Percentiles rank a stretch among this genome's conserved stretches.
phyloP scores from a whole-genome alignment of 495 filamentous ascomycete species.

The Glutinoglossum americanum region DNA sequence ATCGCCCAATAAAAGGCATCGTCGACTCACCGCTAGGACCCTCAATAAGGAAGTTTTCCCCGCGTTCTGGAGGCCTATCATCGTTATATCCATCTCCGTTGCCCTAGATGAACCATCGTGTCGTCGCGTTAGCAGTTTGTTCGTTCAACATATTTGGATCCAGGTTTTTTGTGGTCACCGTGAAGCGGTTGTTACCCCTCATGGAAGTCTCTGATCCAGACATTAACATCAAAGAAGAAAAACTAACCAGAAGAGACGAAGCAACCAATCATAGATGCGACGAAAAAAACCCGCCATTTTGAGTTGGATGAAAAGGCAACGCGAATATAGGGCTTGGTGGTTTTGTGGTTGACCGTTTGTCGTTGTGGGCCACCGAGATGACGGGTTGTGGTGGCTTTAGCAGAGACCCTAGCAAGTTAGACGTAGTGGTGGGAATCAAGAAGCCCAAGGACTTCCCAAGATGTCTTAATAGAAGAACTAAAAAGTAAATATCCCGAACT shows the following conservation, averaged over 20 bases:
- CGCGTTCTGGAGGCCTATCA: conserved; percentile 97
- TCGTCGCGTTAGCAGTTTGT: neutral
- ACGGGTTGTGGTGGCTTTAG: neutral
- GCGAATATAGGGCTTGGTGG: neutral
- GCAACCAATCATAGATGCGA: conserved; percentile 91
- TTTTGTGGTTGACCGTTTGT: neutral
- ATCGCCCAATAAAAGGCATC: conserved; percentile 14
- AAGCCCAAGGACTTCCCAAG: neutral
- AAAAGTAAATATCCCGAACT: neutral
- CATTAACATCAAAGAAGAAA: conserved; percentile 7
- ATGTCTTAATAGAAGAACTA: neutral
- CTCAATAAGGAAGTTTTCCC: conserved; percentile 90
- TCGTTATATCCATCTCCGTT: conserved; percentile 98
- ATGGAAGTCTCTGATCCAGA: neutral
- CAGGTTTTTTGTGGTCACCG: neutral
- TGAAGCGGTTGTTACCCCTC: neutral
- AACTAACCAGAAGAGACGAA: conserved; percentile 94
- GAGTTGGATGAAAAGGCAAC: neutral
- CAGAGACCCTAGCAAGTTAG: neutral
- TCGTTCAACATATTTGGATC: neutral
- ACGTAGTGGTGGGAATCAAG: neutral
- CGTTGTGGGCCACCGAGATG: neutral
- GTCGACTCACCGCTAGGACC: conserved; percentile 65
- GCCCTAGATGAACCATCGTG: conserved; percentile 36
- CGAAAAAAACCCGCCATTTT: conserved; percentile 77